Conservation (phyloP, 2,329 filamentous ascomycete species). For the Annulohypoxylon truncatum region DNA sequence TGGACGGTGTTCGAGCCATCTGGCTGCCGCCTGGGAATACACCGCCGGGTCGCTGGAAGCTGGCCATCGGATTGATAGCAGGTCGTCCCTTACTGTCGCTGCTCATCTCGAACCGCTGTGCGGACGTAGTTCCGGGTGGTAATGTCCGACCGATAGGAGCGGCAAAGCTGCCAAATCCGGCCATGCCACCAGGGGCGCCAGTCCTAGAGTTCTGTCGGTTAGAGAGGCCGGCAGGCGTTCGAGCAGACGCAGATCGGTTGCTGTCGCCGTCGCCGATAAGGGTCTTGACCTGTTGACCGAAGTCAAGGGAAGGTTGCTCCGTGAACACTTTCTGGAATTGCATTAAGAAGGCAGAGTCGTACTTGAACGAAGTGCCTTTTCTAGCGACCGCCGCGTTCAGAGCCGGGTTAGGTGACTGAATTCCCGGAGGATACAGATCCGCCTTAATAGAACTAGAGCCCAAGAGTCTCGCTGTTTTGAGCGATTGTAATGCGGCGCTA, state of each 20-base stretch:
- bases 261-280: conserved; percentile 82
- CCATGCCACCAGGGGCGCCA: conserved; percentile 62
- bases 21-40: conserved; percentile 70
- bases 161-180: conserved; percentile 77
- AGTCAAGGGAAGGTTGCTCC: conserved; percentile 94
- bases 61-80: conserved; percentile 66
- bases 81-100: conserved; percentile 59
- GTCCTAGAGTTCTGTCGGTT: conserved; percentile 64
- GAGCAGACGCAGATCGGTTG: conserved; percentile 69
- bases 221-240: conserved; percentile 65
- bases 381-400: conserved; percentile 83
- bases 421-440: conserved; percentile 83
- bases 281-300: conserved; percentile 89
- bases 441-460: conserved; percentile 81
- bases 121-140: conserved; percentile 81
- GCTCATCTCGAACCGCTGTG: conserved; percentile 77
- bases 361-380: conserved; percentile 88
- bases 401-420: conserved; percentile 91
- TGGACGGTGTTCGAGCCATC: conserved; percentile 75
- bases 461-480: conserved; percentile 91
- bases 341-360: conserved; percentile 93
- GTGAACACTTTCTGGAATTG: conserved; percentile 97
- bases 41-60: conserved; percentile 70
- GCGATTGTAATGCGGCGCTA: conserved; percentile 90
- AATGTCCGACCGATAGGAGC: conserved; percentile 63